Percentiles rank a stretch among this genome's conserved stretches.
phyloP scores from a whole-genome alignment of 345 rosid genomes.

The Lenwebbia sp. region DNA sequence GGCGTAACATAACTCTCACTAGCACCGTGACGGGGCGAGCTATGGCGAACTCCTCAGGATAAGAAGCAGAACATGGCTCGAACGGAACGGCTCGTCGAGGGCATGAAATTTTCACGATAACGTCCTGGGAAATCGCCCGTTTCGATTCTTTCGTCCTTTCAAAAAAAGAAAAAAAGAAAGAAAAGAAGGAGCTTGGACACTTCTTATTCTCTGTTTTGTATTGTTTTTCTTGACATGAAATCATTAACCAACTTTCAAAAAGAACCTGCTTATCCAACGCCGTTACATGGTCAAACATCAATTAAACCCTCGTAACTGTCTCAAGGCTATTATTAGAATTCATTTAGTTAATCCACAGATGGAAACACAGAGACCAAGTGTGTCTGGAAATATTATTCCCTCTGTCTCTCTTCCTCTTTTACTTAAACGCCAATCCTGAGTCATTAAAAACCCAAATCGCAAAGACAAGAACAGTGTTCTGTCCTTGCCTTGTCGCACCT shows the following conservation, averaged over 20 bases:
- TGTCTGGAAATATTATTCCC: background rate
- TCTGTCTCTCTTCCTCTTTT: background rate
- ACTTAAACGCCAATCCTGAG: background rate
- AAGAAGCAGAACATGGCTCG: background rate
- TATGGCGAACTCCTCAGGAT: too few relatives aligned
- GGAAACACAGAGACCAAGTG: background rate
- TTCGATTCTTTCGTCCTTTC: background rate
- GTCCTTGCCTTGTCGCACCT: too few relatives aligned
- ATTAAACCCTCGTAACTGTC: background rate
- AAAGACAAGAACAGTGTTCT: background rate
- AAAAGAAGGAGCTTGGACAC: background rate
- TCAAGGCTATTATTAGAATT: background rate
- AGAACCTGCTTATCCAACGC: background rate
- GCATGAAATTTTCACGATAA: too few relatives aligned
- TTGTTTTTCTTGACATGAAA: background rate
- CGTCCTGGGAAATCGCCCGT: background rate
- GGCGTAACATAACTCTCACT: rapidly evolving
- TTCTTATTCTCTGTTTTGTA: background rate
- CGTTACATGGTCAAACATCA: background rate
- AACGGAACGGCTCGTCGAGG: background rate
- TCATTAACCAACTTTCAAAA: background rate
- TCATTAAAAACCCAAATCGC: background rate
- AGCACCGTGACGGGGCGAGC: background rate
- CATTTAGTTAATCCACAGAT: background rate
- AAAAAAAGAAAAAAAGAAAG: background rate